Evolutionary conservation across 1,139 yeast species (phyloP), one percentile per base, ranked within the genome.

Genomic region (Candida neerlandica): DNA sequence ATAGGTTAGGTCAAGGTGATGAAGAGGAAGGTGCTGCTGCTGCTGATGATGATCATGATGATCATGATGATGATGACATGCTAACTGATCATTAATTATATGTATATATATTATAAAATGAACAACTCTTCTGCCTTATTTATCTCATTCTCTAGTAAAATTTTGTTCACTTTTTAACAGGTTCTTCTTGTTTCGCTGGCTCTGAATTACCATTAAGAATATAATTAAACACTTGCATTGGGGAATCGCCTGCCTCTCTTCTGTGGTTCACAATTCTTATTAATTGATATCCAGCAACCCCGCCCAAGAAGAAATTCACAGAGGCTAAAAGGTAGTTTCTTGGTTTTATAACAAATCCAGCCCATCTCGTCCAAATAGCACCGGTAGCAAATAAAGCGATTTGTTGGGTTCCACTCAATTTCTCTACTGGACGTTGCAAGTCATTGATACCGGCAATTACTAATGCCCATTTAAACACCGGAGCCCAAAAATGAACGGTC

Each of bases 331-430:
- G 75, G 58, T 80, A 78, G 73, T 94, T 94, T 71, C 89, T 86
- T 47, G 99, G 99, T 60, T 76, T 84, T 65, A 94, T 94, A 55
- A 91, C 95, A 69, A 91, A 82, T 2, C 80, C 81, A 30, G 97
- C 92, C 99, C 99, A 94, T 67, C 99, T 84, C 43, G 99, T 94
- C 99, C 99, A 94, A 61, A 94, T 91, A 49, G 82, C 84, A 50
- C 98, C 99, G 1, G 99, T 94, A 44, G 94, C 94, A 60, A 89
- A 80, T 52, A 94, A 77, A 0, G 99, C 96, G 54, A 87, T 67
- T 67, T 89, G 96, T 69, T 94, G 99, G 27, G 97, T 86, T 50
- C 97, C 97, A 45, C 94, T 85, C 49, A 94, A 76, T 61, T 86
- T 86, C 63, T 92, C 97, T 40, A 90, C 96, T 3, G 98, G 98